Conservation (phyloP, 2,329 filamentous ascomycete species). For the Fusarium poae region DNA sequence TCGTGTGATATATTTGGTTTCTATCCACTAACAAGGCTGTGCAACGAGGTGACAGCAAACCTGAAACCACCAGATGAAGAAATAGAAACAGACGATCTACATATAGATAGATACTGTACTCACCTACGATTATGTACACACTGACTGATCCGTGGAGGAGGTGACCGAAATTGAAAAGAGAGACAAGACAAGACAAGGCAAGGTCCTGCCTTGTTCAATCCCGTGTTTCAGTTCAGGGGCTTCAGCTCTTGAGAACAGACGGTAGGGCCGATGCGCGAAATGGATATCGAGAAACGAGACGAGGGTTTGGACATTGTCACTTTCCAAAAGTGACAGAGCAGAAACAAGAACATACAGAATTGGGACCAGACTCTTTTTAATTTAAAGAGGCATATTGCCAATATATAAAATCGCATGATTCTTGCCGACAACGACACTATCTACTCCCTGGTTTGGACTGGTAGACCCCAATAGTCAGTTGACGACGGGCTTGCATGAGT, state of each 20-base stretch:
- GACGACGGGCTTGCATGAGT: conserved; percentile 27
- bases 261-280: conserved; percentile 6
- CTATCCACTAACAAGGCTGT: conserved; percentile 16
- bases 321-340: not conserved
- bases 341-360: not conserved
- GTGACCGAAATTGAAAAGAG: not conserved
- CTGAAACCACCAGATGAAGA: conserved; percentile 35
- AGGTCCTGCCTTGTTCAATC: conserved; percentile 4
- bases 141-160: conserved; percentile 4
- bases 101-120: not conserved
- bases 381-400: conserved; percentile 27
- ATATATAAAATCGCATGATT: conserved; percentile 23
- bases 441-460: conserved; percentile 17
- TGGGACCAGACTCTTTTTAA: conserved; percentile 18
- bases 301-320: not conserved
- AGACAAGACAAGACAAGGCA: not conserved
- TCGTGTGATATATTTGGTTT: conserved; percentile 29
- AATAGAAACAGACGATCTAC: conserved; percentile 13
- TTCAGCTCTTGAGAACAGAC: conserved; percentile 4
- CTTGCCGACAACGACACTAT: not conserved
- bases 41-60: conserved; percentile 6
- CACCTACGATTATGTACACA: conserved; percentile 1
- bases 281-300: conserved; percentile 2
- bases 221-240: conserved; percentile 27
- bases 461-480: conserved; percentile 29